A percentile compares a stretch with the other conserved stretches of the same genome.
Evolutionary conservation across 2,329 filamentous ascomycete species (phyloP).

Genomic region (Lecanicillium sp.): DNA sequence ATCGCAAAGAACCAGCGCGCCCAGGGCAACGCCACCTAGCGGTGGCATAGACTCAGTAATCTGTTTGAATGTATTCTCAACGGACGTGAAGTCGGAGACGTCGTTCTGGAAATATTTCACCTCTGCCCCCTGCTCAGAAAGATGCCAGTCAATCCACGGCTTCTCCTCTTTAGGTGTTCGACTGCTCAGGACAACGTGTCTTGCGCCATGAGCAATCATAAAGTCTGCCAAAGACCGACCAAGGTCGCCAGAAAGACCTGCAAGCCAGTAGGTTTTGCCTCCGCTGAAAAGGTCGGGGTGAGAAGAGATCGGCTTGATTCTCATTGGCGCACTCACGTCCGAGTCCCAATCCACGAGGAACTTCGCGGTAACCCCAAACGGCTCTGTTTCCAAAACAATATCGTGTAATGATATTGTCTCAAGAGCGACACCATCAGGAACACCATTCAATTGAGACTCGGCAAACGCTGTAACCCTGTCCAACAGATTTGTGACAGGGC

Average conservation of each 20-base stretch:
- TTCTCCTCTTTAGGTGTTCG: conserved; percentile 23
- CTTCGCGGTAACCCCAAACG: too few relatives aligned
- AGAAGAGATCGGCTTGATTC: too few relatives aligned
- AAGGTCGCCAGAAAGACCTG: conserved; percentile 22
- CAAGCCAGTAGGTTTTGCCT: conserved; percentile 24
- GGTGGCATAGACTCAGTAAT: conserved; percentile 22
- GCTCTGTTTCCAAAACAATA: too few relatives aligned
- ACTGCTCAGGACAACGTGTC: conserved; percentile 25
- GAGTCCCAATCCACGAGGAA: too few relatives aligned
- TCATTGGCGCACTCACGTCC: too few relatives aligned
- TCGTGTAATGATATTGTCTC: too few relatives aligned
- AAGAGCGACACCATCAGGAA: too few relatives aligned
- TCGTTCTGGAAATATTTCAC: conserved; percentile 15
- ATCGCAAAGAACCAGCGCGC: conserved; percentile 27
- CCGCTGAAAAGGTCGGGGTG: too few relatives aligned
- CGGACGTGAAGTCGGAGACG: conserved; percentile 12
- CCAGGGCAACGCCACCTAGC: conserved; percentile 27
- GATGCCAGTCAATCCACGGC: conserved; percentile 10
- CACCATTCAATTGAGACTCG: too few relatives aligned
- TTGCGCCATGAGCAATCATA: conserved; percentile 27
- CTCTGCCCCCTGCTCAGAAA: too few relatives aligned
- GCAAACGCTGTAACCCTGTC: too few relatives aligned
- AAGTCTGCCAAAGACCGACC: conserved; percentile 26
- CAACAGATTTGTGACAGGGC: too few relatives aligned
- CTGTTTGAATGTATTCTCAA: conserved; percentile 7